Percentiles rank a stretch among this genome's conserved stretches.
Conservation (phyloP, 2,329 filamentous ascomycete species). For the Reticulascus tulasneorum region DNA sequence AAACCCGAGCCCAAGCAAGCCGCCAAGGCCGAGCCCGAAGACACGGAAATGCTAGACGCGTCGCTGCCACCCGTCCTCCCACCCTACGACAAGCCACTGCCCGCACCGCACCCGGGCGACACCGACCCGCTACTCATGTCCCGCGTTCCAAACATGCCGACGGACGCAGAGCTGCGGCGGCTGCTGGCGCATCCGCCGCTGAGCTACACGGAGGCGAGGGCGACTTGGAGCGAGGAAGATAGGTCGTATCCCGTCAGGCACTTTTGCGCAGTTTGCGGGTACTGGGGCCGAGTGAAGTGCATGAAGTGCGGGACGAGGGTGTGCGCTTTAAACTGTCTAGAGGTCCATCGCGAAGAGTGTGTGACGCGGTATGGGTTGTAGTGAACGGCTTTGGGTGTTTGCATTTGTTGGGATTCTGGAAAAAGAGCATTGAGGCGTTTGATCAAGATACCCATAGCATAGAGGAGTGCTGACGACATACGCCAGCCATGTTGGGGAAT, state of each 20-base stretch:
- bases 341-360: conserved; percentile 68
- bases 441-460: no score
- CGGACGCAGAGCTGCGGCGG: conserved; percentile 58
- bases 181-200: conserved; percentile 63
- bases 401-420: no score
- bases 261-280: conserved; percentile 79
- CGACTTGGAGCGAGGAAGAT: conserved; percentile 36
- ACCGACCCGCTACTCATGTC: conserved; percentile 55
- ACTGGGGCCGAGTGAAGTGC: conserved; percentile 74
- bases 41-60: conserved; percentile 39
- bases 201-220: conserved; percentile 62
- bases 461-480: no score
- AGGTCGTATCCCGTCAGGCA: conserved; percentile 52
- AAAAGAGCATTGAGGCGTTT: no score
- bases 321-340: conserved; percentile 73
- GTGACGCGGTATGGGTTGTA: conserved; percentile 65
- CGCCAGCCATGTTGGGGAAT: no score
- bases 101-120: conserved; percentile 43
- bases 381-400: no score
- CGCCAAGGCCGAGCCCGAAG: conserved; percentile 12
- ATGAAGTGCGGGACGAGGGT: conserved; percentile 73
- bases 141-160: conserved; percentile 53
- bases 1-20: conserved; percentile 10
- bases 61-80: conserved; percentile 26
- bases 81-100: conserved; percentile 26